Percentiles rank a stretch among this genome's conserved stretches.
phyloP scores from a whole-genome alignment of 768 basidiomycete species.

The Neoboletus brunneissimus region DNA sequence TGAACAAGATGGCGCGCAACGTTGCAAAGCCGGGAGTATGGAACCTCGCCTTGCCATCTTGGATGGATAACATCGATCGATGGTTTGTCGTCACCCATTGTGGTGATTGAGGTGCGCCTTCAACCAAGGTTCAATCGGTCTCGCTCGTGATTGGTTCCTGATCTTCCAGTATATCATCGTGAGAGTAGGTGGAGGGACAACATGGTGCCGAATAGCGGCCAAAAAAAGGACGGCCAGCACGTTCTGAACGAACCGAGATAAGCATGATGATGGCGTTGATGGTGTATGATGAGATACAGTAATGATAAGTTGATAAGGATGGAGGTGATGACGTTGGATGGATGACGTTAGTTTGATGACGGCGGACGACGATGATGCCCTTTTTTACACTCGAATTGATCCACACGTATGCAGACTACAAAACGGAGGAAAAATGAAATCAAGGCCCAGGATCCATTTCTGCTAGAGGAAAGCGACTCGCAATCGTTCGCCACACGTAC shows the following conservation, averaged over 20 bases:
- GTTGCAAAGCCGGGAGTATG: background rate
- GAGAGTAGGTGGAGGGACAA: conserved; percentile 11
- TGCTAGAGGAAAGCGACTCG: background rate
- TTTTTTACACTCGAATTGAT: background rate
- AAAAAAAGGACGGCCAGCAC: conserved; percentile 6
- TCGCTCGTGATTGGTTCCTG: conserved; percentile 6
- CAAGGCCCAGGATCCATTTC: background rate
- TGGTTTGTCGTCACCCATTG: conserved; percentile 1
- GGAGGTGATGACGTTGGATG: background rate
- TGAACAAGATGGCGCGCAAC: background rate
- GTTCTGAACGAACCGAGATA: conserved; percentile 13
- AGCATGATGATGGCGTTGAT: conserved; percentile 7
- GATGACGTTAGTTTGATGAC: background rate
- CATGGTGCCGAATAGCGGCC: conserved; percentile 1
- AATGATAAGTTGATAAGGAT: background rate
- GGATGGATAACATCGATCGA: conserved; percentile 4
- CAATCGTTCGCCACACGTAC: conserved; percentile 3
- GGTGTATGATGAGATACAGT: background rate
- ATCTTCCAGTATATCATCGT: conserved; percentile 3
- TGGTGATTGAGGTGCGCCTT: background rate
- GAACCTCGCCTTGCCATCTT: conserved; percentile 6
- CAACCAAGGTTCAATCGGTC: conserved; percentile 21
- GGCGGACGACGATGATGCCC: background rate
- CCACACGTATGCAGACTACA: background rate
- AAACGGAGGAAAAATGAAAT: background rate